These are phyloP conservation scores for Colletotrichum gloeosporioides DNA, from an alignment of 2,329 filamentous ascomycete genomes.

Conservation along the genomic window DNA sequence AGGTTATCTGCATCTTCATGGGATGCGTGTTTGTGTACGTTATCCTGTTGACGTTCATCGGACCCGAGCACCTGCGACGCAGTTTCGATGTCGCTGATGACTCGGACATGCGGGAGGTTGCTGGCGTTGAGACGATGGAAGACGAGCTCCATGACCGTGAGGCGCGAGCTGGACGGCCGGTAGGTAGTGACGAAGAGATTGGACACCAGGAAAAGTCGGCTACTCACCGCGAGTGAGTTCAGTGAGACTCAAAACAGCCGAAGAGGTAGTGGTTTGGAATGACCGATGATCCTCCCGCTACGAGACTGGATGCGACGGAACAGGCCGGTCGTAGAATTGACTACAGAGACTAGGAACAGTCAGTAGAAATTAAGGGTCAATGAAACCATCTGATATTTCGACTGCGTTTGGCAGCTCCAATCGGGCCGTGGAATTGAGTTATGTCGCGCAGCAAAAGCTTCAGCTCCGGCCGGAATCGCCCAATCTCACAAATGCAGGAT, in stretches of 20 bases:
- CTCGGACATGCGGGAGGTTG: slow-evolving; percentile 51
- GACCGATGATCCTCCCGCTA: not conserved
- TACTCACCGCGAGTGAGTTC: slow-evolving; percentile 7
- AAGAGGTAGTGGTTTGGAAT: not conserved
- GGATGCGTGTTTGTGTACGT: slow-evolving; percentile 75
- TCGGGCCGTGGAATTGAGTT: not conserved
- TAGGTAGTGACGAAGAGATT: slow-evolving; percentile 3
- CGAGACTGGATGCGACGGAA: not conserved
- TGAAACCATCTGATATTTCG: not conserved
- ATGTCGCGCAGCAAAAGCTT: not conserved
- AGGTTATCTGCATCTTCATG: slow-evolving; percentile 92
- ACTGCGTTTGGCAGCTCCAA: not conserved
- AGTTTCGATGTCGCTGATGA: slow-evolving; percentile 58
- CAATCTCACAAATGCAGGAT: not conserved
- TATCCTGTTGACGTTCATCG: slow-evolving; percentile 67
- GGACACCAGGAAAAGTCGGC: slow-evolving; percentile 20
- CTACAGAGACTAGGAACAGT: not conserved
- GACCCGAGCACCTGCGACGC: slow-evolving; percentile 58
- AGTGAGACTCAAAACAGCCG: not conserved
- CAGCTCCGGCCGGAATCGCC: not conserved
- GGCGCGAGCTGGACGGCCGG: not conserved
- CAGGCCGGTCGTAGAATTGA: not conserved
- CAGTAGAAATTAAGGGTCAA: not conserved
- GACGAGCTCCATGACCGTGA: not conserved
- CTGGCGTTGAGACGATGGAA: slow-evolving; percentile 40